Evolutionary conservation across 1,284 basidiomycete genomes (phyloP).

Genomic region (Cerrena zonata): DNA sequence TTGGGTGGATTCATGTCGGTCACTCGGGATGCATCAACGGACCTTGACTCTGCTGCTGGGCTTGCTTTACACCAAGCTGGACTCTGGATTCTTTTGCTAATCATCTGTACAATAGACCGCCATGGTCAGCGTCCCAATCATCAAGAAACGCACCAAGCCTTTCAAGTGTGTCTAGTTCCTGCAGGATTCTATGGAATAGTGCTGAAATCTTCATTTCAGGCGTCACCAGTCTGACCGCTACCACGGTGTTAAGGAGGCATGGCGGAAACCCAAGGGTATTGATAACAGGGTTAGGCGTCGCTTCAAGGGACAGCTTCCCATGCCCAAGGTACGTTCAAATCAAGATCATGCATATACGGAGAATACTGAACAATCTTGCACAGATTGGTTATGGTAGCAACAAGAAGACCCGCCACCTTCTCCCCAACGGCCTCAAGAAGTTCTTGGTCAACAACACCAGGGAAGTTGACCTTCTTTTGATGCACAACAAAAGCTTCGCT

Average conservation of each 20-base stretch:
- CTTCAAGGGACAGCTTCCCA: slow-evolving; percentile 91
- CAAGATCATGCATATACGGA: neutral
- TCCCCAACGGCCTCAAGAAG: slow-evolving; percentile 92
- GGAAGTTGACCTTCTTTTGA: slow-evolving; percentile 88
- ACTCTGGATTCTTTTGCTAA: neutral
- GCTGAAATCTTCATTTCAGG: slow-evolving; percentile 43
- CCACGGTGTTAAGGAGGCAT: slow-evolving; percentile 90
- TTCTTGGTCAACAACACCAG: slow-evolving; percentile 87
- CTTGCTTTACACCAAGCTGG: slow-evolving; percentile 4
- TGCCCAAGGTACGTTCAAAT: slow-evolving; percentile 76
- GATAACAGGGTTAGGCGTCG: slow-evolving; percentile 92
- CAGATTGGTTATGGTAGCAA: slow-evolving; percentile 82
- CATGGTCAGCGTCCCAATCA: slow-evolving; percentile 87
- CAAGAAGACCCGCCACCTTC: slow-evolving; percentile 89
- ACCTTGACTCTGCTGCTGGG: slow-evolving; percentile 1
- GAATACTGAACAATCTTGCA: slow-evolving; percentile 3
- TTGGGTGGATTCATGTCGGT: slow-evolving; percentile 20
- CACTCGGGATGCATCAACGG: slow-evolving; percentile 19
- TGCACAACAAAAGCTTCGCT: slow-evolving; percentile 97
- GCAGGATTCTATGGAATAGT: slow-evolving; percentile 13
- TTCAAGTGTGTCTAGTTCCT: slow-evolving; percentile 79
- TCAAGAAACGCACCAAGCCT: slow-evolving; percentile 93
- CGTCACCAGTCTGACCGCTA: slow-evolving; percentile 97
- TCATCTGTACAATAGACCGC: slow-evolving; percentile 32
- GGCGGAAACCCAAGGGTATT: slow-evolving; percentile 97